Percentiles rank a stretch among this genome's conserved stretches.
phyloP scores from a whole-genome alignment of 2,329 filamentous ascomycete genomes.

The Aspergillus sergii region DNA sequence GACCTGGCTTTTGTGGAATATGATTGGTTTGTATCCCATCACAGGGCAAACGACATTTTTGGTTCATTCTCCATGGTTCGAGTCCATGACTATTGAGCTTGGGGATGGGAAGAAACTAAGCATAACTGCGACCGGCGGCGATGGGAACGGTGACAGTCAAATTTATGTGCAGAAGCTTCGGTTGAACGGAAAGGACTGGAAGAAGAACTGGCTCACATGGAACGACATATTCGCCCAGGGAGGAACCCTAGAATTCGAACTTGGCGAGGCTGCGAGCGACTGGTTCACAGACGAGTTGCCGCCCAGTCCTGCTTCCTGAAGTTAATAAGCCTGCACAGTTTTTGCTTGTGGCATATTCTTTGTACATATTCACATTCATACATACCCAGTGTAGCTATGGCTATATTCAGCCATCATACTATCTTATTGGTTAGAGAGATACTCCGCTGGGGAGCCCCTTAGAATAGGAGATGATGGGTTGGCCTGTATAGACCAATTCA shows the following conservation, averaged over 20 bases:
- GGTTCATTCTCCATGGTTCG: conserved; percentile 66
- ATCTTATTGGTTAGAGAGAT: background rate
- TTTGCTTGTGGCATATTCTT: background rate
- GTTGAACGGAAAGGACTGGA: conserved; percentile 66
- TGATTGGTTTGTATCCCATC: conserved; percentile 69
- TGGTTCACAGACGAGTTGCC: conserved; percentile 65
- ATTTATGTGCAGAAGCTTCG: conserved; percentile 67
- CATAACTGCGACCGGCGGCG: conserved; percentile 57
- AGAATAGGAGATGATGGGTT: background rate
- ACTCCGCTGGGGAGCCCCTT: background rate
- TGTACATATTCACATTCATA: background rate
- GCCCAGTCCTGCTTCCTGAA: conserved; percentile 58
- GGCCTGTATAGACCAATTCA: background rate
- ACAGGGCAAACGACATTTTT: conserved; percentile 70
- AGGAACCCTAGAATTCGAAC: conserved; percentile 64
- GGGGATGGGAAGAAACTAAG: conserved; percentile 56
- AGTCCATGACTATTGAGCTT: conserved; percentile 61
- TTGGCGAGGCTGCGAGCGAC: conserved; percentile 55
- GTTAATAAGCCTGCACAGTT: background rate
- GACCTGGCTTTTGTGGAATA: conserved; percentile 69
- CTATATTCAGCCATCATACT: background rate
- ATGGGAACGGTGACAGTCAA: conserved; percentile 45
- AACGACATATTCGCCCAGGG: conserved; percentile 66
- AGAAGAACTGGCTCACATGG: conserved; percentile 67
- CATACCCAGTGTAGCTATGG: background rate